Evolutionary conservation across 208 protist species (phyloP).

Genomic region (Blechomonas ayalai): DNA sequence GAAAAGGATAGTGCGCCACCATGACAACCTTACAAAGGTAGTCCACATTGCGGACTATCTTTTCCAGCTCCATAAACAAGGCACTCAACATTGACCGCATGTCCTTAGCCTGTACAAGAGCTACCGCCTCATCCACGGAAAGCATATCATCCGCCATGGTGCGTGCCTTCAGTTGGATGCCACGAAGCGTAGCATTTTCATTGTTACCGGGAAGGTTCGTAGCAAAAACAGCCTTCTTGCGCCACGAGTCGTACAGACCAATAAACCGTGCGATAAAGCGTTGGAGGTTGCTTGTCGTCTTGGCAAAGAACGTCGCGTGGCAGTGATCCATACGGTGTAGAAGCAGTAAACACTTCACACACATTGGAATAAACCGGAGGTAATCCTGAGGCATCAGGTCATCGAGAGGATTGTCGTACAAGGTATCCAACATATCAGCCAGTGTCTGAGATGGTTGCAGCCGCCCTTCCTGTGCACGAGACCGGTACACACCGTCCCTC

Average conservation of each 20-base stretch:
- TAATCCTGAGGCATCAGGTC: conserved; percentile 36
- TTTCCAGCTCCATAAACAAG: conserved; percentile 73
- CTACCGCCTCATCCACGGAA: conserved; percentile 68
- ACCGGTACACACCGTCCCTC: background rate
- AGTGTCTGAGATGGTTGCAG: conserved; percentile 17
- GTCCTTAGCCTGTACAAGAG: conserved; percentile 45
- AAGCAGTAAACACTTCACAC: conserved; percentile 53
- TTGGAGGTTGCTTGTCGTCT: conserved; percentile 48
- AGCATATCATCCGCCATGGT: conserved; percentile 45
- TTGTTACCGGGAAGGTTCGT: conserved; percentile 10
- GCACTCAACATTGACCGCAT: conserved; percentile 58
- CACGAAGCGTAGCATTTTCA: conserved; percentile 40
- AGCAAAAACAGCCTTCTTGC: conserved; percentile 27
- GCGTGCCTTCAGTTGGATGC: conserved; percentile 42
- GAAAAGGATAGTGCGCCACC: conserved; percentile 64
- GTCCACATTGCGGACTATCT: conserved; percentile 73
- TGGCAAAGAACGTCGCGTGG: conserved; percentile 70
- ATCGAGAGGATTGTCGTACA: conserved; percentile 55
- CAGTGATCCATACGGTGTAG: conserved; percentile 54
- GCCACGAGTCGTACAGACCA: conserved; percentile 63
- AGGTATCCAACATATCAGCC: conserved; percentile 27
- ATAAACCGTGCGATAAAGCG: conserved; percentile 69
- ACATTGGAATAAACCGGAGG: conserved; percentile 69
- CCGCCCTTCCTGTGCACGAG: background rate
- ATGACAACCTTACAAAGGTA: conserved; percentile 66